Base-by-base conservation (phyloP, 495 filamentous ascomycete species). In the Chaetomium fimeti region DNA sequence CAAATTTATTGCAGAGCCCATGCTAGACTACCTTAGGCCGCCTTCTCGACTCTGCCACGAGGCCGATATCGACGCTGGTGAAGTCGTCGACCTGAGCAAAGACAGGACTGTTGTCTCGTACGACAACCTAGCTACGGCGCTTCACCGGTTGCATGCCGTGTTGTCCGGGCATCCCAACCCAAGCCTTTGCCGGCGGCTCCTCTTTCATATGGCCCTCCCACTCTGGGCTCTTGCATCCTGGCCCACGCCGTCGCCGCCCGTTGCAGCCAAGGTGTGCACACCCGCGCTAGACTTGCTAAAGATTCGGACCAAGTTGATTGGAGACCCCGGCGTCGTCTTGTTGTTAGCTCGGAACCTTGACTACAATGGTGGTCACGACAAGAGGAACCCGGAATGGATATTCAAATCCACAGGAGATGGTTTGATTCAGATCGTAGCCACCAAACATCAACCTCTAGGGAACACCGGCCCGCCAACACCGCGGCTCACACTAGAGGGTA, bases 101-200 rank as follows among this genome's bases (percentile, higher is more conserved):
- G 68, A 76, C 36, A 72, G 47, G 62, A 64, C 79, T 36, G 62
- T 85, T n/a, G 78, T 84, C 20, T 62, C 70, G 6, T 71, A 79
- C 12, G 60, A 67, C 27, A 78, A 83, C 8, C 66, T 88, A 12
- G 68, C 68, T 42, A 69, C 68, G 20, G 83, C 85, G 8, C 58
- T 94, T 9, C 75, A 79, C 22, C 83, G 89, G 18, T 65, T 94
- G 8, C 77, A 76, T 36, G 76, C 77, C 7, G 72, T 94, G 8
- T 69, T 87, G 2, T 74, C 84, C 28, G 87, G 89, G 13, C 89
- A 91, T 73, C 87, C 89, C 0, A 88, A 92, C 65, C 88, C 89
- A 4, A 85, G 86, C 1, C 76, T 94, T n/a, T 83, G 85, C 20
- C 91, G 87, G 70, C 81, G 90, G 62, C 73, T 92, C 5, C 72